These are phyloP conservation scores for Auriscalpium vulgare DNA, from an alignment of 768 basidiomycete genomes.

Conservation along the genomic window DNA sequence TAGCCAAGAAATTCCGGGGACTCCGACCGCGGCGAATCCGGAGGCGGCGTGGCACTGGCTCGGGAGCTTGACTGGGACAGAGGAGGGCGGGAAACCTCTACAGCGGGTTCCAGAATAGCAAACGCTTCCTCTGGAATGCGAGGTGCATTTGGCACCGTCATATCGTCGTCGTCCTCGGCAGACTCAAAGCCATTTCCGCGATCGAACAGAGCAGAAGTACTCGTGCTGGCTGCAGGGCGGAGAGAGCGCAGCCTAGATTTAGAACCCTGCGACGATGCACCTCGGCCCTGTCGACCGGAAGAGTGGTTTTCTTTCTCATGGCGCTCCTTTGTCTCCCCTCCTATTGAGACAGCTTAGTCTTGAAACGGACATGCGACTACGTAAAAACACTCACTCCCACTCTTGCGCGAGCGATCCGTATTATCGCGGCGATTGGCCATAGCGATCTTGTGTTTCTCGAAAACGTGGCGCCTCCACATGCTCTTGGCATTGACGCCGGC, in stretches of 20 bases:
- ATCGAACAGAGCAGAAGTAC: constrained; percentile 7
- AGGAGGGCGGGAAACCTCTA: constrained; percentile 8
- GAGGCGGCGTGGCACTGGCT: constrained; percentile 14
- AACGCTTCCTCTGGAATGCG: constrained; percentile 13
- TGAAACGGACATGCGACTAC: neutral
- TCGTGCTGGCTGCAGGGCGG: constrained; percentile 12
- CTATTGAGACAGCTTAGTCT: neutral
- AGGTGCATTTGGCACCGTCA: constrained; percentile 8
- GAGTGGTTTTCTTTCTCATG: constrained; percentile 37
- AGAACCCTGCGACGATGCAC: neutral
- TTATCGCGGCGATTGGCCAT: constrained; percentile 81
- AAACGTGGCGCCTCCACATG: constrained; percentile 87
- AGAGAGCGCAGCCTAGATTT: constrained; percentile 15
- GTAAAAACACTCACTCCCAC: constrained; percentile 21
- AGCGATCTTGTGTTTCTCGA: constrained; percentile 85
- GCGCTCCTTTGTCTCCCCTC: constrained; percentile 52
- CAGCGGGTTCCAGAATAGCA: constrained; percentile 6
- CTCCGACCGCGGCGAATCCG: constrained; percentile 11
- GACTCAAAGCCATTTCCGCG: constrained; percentile 11
- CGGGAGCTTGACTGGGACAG: constrained; percentile 6
- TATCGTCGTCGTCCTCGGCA: constrained; percentile 7
- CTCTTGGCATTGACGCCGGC: constrained; percentile 85
- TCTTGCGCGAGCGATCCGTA: constrained; percentile 46
- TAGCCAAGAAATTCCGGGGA: constrained; percentile 2
- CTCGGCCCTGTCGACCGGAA: constrained; percentile 13